Evolutionary conservation across 1,284 basidiomycete species (phyloP), one percentile per base, ranked within the genome.

Genomic region (Moniliella sp.): DNA sequence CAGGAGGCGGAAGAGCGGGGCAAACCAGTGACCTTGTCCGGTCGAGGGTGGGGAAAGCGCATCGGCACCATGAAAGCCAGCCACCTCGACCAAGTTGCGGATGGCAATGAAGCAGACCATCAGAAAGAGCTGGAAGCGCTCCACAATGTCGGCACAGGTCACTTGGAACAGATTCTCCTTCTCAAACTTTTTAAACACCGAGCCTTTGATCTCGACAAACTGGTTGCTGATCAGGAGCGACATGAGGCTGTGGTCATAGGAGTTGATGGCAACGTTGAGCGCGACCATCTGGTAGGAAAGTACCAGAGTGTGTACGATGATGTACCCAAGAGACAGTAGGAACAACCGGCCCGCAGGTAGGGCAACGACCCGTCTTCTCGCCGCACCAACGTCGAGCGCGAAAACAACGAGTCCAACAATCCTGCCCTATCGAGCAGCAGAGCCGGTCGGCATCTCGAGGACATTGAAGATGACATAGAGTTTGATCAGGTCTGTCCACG

Each of bases 141-240:
- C 91, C 16, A 97, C 91, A 42, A 99, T 93, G 61, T 99, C 91
- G 29, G 56, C 56, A 34, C 56, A 59, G 13, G 84, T 91, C 43
- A 99, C 86, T 61, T 99, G 91, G 58, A 99, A 94, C n/a, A 99
- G 69, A 53, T 81, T 94, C 54, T 97, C 91, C 62, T 94, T 99
- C 61, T 97, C 91, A 49, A 99, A 97, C 61, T 81, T 94, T 64
- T 97, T 99, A 71, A 99, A 99, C 0, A 99, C 91, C 48, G 66
- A 86, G 23, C 88, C 86, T 63, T 99, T 99, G 65, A 97, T 97
- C 64, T 99, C 91, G 29, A 97, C 88, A 55, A 99, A 97, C 60
- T 99, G 91, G 60, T 97, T 99, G 27, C 83, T 93, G 27, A 97
- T 74, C 4, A 99, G 69, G 0, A 99, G 70, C 0, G 88, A 93